phyloP scores from a whole-genome alignment of 257 asterid genomes.

The Nicotiana noctiflora region DNA sequence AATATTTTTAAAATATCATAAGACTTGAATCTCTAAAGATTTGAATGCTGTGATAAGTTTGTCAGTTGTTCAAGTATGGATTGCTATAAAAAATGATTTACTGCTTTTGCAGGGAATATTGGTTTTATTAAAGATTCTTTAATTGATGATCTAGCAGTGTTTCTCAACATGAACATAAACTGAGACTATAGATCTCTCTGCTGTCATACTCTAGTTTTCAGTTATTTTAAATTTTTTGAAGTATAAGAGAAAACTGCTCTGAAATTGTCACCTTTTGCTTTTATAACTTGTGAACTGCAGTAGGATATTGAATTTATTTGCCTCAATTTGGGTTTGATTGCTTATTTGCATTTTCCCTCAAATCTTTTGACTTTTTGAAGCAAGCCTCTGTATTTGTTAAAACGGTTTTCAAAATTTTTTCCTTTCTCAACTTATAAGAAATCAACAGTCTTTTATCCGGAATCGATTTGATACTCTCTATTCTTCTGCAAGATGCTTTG shows the following conservation, averaged over 20 bases:
- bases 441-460: neutral
- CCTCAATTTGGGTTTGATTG: neutral
- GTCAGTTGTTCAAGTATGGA: neutral
- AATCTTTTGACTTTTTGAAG: neutral
- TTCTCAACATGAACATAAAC: neutral
- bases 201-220: neutral
- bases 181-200: neutral
- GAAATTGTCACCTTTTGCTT: neutral
- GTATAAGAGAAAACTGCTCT: neutral
- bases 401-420: neutral
- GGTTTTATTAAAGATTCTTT: neutral
- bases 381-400: neutral
- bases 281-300: neutral
- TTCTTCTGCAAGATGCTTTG: constrained; percentile 18
- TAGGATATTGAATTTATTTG: neutral
- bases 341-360: neutral
- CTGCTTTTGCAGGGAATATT: neutral
- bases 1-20: neutral
- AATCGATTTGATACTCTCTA: neutral
- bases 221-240: neutral
- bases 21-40: neutral
- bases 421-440: neutral
- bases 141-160: neutral
- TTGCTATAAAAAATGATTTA: too few relatives aligned
- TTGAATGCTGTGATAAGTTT: neutral